Evolutionary conservation across 164 flowering plant genomes (phyloP), one percentile per base, ranked within the genome.

Genomic region (Piper betle): DNA sequence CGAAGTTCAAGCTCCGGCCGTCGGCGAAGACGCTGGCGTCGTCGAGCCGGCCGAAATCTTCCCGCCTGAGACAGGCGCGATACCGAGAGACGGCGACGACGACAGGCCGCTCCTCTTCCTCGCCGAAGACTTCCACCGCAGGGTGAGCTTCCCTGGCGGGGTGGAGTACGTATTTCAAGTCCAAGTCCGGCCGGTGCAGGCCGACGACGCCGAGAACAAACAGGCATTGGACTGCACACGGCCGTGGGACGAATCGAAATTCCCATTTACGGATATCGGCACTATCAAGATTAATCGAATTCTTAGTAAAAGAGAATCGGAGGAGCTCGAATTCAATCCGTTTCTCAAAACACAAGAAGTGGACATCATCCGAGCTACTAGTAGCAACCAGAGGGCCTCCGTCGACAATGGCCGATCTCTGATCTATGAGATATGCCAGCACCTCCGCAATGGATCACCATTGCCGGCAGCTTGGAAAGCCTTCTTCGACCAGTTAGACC

Each of bases 41-140:
- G 88, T 87, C 39, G 81, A 87, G 64, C 86, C 90, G 0, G 71
- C 37, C 2, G 85, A 86, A 16, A 80, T 84, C 60, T 85, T 87
- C 53, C 94, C 90, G 6, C 94, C 90, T 10, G 88, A 87, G 69
- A 87, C 94, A 37, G 94, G 94, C 37, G 86, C 94, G 37, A 82
- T 87, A 57, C 88, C 90, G 2, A 74, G 90, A 60, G 74, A 74
- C 50, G 71, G 68, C 4, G 71, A 69, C 2, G 94, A 86, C 64
- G 73, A 68, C 19, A 80, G 86, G 33, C 88, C 89, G 1, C 65
- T 76, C 12, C 85, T 84, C 58, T 86, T 86, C 74, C 84, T 86
- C 41, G 87, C 83, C 11, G 74, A 87, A n/a, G 94, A 87, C 61
- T 87, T 84, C 62, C 76, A 66, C 19, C 46, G 53, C 52, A 84